Evolutionary conservation across 805 yeast genomes (phyloP).

Genomic region (Candida stauntonica): DNA sequence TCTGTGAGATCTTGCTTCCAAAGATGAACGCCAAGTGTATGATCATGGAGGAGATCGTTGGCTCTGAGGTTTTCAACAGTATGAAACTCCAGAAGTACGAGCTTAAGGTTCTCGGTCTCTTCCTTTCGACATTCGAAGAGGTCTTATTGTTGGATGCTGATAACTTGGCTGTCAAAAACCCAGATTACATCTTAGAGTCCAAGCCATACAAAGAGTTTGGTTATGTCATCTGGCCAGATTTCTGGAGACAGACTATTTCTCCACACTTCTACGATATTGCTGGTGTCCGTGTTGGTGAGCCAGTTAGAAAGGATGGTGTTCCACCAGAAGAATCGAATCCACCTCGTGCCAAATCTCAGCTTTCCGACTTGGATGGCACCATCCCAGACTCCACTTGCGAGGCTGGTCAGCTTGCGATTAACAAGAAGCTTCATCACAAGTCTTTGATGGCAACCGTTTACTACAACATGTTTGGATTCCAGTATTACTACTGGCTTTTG

Average conservation of each 20-base stretch:
- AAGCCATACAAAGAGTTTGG: conserved; percentile 40
- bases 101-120: conserved; percentile 35
- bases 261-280: conserved; percentile 56
- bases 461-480: conserved; percentile 65
- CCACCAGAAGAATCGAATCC: conserved; percentile 42
- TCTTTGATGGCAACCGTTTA: conserved; percentile 58
- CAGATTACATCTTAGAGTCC: conserved; percentile 45
- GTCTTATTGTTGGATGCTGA: conserved; percentile 45
- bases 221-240: conserved; percentile 64
- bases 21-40: conserved; percentile 40
- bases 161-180: conserved; percentile 39
- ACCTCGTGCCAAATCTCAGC: conserved; percentile 31
- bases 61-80: conserved; percentile 21
- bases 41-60: conserved; percentile 34
- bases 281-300: conserved; percentile 35
- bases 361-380: conserved; percentile 58
- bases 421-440: conserved; percentile 54
- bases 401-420: conserved; percentile 65
- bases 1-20: conserved; percentile 40
- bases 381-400: conserved; percentile 69
- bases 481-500: conserved; percentile 61
- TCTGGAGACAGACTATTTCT: conserved; percentile 65
- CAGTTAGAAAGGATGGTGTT: conserved; percentile 35
- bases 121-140: conserved; percentile 43
- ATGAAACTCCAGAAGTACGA: conserved; percentile 25